Evolutionary conservation across 768 basidiomycete genomes (phyloP), one percentile per base, ranked within the genome.

Genomic region (Gymnopilus dilepis): DNA sequence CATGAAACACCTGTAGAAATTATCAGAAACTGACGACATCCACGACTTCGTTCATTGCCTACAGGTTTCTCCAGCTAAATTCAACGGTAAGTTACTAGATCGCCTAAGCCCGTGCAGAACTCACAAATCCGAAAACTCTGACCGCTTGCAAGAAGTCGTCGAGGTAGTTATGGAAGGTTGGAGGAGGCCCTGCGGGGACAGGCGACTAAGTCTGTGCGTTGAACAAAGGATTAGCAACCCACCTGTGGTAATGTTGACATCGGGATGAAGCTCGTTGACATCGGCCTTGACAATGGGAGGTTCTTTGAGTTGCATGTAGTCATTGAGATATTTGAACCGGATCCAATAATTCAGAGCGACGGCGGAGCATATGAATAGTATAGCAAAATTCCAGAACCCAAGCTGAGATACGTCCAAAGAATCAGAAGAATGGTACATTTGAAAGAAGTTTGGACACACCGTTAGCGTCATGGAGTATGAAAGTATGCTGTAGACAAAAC

Each of bases 131-230:
- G 69, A 99, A 99, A 9, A 99, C 93, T 48, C 96, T 86, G 59
- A 99, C 93, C 11, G 97, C 97, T 67, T 96, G 91, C 57, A 99
- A 76, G 72, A 99, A 99, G 70, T 99, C 97, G 72, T 99, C 97
- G 26, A 99, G 82, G 68, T 99, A 99, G 69, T 97, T 96, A 73
- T 97, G 95, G 72, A 98, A 95, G 1, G 91, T 84, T 12, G 91
- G 85, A 0, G 86, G 85, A 13, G 87, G 80, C 56, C 91, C 88
- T 69, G 15, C 34, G 12, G 6, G 33, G 59, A 58, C 70, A 50
- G n/a, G 21, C 6, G 19, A 13, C 9, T 43, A 33, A 50, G 21
- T 19, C 19, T n/a, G 21, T 41, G 41, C n/a, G 1, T 17, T 15
- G 24, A 15, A 21, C 3, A 31, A 26, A 45, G 56, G 42, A 28